Evolutionary conservation across 495 filamentous ascomycete species (phyloP).

Genomic region (Daldinia loculata): DNA sequence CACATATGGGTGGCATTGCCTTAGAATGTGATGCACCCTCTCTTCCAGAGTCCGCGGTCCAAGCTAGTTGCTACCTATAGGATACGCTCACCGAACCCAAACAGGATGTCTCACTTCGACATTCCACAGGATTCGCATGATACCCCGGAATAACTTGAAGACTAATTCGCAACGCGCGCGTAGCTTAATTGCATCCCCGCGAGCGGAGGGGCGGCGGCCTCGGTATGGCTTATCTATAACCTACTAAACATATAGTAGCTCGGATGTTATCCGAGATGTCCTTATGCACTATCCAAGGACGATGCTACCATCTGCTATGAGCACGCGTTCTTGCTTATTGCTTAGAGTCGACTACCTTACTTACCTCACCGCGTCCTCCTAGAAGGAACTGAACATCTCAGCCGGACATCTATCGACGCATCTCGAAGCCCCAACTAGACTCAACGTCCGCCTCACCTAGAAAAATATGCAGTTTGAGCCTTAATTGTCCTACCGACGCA

Average conservation of each 20-base stretch:
- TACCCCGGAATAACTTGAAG: conserved; percentile 21
- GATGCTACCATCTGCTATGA: conserved; percentile 22
- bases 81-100: conserved; percentile 36
- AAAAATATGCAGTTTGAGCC: conserved; percentile 40
- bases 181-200: conserved; percentile 21
- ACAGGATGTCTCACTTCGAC: conserved; percentile 27
- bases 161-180: background rate
- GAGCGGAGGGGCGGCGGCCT: conserved; percentile 24
- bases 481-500: conserved; percentile 28
- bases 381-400: conserved; percentile 22
- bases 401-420: conserved; percentile 23
- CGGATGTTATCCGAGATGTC: conserved; percentile 22
- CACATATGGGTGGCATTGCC: conserved; percentile 28
- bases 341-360: conserved; percentile 12
- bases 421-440: conserved; percentile 22
- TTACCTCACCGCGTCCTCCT: conserved; percentile 18
- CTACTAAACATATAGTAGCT: conserved; percentile 11
- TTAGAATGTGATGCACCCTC: conserved; percentile 18
- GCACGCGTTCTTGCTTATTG: conserved; percentile 24
- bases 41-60: conserved; percentile 20
- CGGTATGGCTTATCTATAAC: conserved; percentile 30
- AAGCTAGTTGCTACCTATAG: conserved; percentile 23
- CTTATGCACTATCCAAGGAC: conserved; percentile 20
- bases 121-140: conserved; percentile 15
- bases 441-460: conserved; percentile 33